Conservation (phyloP, 345 rosid species). For the Rhodamnia rubescens region DNA sequence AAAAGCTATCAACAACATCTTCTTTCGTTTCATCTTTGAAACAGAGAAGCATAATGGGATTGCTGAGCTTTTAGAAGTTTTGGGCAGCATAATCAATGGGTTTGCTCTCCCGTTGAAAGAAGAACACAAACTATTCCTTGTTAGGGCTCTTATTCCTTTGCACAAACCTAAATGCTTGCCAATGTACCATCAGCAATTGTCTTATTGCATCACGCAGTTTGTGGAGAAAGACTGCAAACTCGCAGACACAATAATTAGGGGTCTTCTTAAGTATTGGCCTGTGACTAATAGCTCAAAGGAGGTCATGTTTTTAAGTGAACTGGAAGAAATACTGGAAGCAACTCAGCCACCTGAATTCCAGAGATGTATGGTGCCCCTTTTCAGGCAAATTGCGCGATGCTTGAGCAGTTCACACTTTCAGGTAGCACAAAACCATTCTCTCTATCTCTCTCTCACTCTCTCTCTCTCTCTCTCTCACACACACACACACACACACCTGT, state of each 20-base stretch:
- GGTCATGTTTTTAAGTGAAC: conserved; percentile 77
- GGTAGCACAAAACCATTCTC: conserved; percentile 21
- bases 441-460: too few relatives aligned
- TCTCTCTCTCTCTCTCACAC: background rate
- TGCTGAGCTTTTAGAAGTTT: conserved; percentile 78
- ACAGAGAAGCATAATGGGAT: conserved; percentile 79
- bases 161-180: conserved; percentile 80
- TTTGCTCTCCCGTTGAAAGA: conserved; percentile 90
- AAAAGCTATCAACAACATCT: conserved; percentile 73
- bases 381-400: conserved; percentile 62
- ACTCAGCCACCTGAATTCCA: conserved; percentile 76
- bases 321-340: conserved; percentile 85
- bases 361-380: conserved; percentile 74
- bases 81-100: conserved; percentile 89
- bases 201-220: conserved; percentile 74
- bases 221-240: conserved; percentile 92
- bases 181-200: conserved; percentile 78
- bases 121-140: conserved; percentile 84
- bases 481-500: background rate
- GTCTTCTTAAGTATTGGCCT: conserved; percentile 86
- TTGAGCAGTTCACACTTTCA: conserved; percentile 82
- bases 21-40: conserved; percentile 66
- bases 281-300: conserved; percentile 88
- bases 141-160: conserved; percentile 60
- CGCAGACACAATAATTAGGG: conserved; percentile 66